Conservation (phyloP, 116 monocot genomes). For the Cymodocea nodosa region DNA sequence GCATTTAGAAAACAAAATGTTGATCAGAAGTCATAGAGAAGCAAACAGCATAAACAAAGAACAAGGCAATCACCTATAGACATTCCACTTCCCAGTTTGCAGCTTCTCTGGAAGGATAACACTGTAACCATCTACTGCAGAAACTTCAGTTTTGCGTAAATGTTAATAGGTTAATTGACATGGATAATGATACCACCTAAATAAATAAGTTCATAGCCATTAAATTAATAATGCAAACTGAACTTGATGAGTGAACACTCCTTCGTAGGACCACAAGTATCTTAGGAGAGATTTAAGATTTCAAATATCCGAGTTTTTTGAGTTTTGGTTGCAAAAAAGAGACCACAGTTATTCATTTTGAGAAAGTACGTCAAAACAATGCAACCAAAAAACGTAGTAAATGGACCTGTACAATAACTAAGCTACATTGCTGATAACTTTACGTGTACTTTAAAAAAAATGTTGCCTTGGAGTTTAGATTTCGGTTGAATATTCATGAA, state of each 20-base stretch:
- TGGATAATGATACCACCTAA: not conserved
- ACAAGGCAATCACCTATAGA: conserved; percentile 47
- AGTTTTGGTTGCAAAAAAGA: too few species aligned
- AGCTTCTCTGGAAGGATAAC: conserved; percentile 91
- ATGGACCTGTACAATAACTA: too few species aligned
- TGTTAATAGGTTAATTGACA: not conserved
- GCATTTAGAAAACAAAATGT: conserved; percentile 7
- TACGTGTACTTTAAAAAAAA: too few species aligned
- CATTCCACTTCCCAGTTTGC: conserved; percentile 81
- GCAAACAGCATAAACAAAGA: not conserved
- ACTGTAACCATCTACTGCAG: conserved; percentile 71
- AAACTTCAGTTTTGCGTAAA: not conserved
- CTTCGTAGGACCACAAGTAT: too few species aligned
- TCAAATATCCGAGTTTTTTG: too few species aligned
- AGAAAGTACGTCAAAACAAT: too few species aligned
- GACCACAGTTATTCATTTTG: too few species aligned
- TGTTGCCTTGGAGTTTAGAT: too few species aligned
- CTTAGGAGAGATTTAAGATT: too few species aligned
- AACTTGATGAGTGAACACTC: not conserved
- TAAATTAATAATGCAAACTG: not conserved
- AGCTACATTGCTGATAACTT: too few species aligned
- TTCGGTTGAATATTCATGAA: too few species aligned
- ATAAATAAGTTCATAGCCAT: not conserved
- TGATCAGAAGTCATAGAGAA: not conserved
- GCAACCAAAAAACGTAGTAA: too few species aligned